These are phyloP conservation scores for Auxenochlorella pyrenoidosa DNA, from an alignment of 139 green algal genomes.

Conservation along the genomic window DNA sequence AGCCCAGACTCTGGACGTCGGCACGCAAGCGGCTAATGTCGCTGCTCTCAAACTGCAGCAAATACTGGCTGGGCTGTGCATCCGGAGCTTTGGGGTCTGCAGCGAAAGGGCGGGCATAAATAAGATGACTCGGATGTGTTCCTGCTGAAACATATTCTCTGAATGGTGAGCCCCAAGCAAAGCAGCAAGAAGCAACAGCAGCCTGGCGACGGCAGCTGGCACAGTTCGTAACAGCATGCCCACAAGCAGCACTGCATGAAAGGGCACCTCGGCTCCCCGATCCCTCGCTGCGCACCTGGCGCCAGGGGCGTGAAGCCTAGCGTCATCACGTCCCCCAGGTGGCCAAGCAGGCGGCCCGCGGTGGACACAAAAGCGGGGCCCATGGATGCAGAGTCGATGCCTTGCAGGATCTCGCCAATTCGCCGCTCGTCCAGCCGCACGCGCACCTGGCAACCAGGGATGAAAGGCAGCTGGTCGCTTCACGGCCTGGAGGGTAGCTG, in stretches of 20 bases:
- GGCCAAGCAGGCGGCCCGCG: conserved; percentile 56
- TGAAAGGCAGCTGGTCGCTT: no score
- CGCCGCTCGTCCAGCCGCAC: conserved; percentile 73
- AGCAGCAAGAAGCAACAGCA: no score
- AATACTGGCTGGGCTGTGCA: conserved; percentile 41
- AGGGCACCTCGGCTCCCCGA: background rate
- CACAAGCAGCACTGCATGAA: background rate
- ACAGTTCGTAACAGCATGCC: background rate
- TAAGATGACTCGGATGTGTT: no score
- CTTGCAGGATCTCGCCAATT: conserved; percentile 66
- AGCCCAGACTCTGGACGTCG: conserved; percentile 69
- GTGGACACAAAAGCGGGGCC: conserved; percentile 49
- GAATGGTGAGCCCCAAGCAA: no score
- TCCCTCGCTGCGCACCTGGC: background rate
- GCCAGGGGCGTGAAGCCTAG: conserved; percentile 52
- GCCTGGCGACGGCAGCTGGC: background rate
- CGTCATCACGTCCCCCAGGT: conserved; percentile 74
- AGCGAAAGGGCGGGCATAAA: background rate
- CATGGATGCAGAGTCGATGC: conserved; percentile 47
- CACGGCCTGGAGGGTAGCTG: no score
- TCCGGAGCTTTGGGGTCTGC: background rate
- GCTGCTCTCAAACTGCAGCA: conserved; percentile 73
- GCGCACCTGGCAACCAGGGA: conserved; percentile 29
- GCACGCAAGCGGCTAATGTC: conserved; percentile 72
- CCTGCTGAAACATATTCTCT: no score